phyloP scores from a whole-genome alignment of 192 early-diverging fungal genomes.

The Linnemannia schmuckeri region DNA sequence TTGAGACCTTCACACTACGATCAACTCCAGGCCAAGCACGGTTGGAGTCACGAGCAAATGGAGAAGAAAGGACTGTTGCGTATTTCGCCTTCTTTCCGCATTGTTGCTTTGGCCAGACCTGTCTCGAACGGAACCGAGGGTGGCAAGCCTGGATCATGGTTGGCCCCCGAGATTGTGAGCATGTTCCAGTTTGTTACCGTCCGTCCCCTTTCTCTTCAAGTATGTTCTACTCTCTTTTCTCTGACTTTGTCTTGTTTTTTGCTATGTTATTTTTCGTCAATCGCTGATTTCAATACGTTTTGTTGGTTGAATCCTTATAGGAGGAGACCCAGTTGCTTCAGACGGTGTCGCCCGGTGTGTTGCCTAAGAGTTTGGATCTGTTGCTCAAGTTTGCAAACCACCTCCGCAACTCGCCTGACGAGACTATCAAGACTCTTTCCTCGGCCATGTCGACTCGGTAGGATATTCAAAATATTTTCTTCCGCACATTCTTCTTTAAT shows the following conservation, averaged over 20 bases:
- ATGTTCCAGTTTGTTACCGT: conserved; percentile 83
- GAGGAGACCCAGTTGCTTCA: conserved; percentile 67
- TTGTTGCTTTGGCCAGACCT: conserved; percentile 76
- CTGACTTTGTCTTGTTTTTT: not conserved
- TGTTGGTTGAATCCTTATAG: not conserved
- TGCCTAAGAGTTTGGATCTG: conserved; percentile 53
- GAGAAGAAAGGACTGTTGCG: conserved; percentile 63
- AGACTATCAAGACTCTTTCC: conserved; percentile 69
- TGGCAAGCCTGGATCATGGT: conserved; percentile 71
- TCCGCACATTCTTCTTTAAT: not conserved
- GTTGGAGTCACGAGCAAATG: conserved; percentile 64
- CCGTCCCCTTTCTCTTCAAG: conserved; percentile 61
- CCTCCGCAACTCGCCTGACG: conserved; percentile 69
- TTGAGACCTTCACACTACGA: conserved; percentile 68
- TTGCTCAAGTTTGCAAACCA: conserved; percentile 71
- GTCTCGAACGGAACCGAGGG: conserved; percentile 60
- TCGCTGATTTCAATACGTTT: not conserved
- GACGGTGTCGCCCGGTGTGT: conserved; percentile 66
- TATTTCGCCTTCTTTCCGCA: conserved; percentile 82
- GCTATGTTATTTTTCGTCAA: not conserved
- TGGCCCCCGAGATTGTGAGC: conserved; percentile 75
- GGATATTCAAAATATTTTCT: not conserved
- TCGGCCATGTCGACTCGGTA: conserved; percentile 77
- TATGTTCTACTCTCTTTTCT: not conserved
- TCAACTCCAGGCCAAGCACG: conserved; percentile 60